Evolutionary conservation across 1,284 basidiomycete species (phyloP), one percentile per base, ranked within the genome.

Genomic region (Cutaneotrichosporon dermatis): DNA sequence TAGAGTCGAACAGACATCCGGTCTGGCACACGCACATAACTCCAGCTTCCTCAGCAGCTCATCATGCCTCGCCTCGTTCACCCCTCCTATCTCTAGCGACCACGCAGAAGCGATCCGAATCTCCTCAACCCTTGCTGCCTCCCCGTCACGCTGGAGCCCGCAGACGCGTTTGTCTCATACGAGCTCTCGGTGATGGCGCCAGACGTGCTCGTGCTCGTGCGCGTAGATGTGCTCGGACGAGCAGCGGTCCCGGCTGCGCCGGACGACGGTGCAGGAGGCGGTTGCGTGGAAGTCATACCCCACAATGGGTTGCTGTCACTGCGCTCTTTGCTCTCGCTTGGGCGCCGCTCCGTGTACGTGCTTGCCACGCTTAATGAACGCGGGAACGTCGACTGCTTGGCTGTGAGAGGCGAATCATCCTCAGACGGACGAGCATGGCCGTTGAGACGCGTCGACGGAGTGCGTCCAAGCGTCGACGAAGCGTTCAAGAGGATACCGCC

Each of bases 91-190:
- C 25, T 25, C 25, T 25, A 55, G 2, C 53, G 39, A 11, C 36
- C 53, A 11, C 44, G 62, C 45, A 76, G 62, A 40, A 76, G 51
- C 55, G 67, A 72, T n/a, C 71, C 69, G 16, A 73, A 65, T 54
- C 73, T 65, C 53, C 64, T 66, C 59, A 75, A 37, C 11, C 54
- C 54, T 10, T 55, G 42, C 39, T 33, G 34, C 16, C 44, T 42
- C 13, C 13, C 39, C 39, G 39, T 12, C 39, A 12, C 25, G 25
- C 25, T 25, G 25, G 25, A 25, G 25, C 25, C 25, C 25, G 25
- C 25, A 25, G 25, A 25, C 25, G 25, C 25, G 25, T 25, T 25
- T 25, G 25, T 49, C 34, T 34, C 46, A 5, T 33, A 33, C 46
- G 39, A 25, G 39, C 40, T 41, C 52, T 54, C 52, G 33, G 41